Evolutionary conservation across 495 filamentous ascomycete species (phyloP), one percentile per base, ranked within the genome.

Genomic region (Aspergillus steynii): DNA sequence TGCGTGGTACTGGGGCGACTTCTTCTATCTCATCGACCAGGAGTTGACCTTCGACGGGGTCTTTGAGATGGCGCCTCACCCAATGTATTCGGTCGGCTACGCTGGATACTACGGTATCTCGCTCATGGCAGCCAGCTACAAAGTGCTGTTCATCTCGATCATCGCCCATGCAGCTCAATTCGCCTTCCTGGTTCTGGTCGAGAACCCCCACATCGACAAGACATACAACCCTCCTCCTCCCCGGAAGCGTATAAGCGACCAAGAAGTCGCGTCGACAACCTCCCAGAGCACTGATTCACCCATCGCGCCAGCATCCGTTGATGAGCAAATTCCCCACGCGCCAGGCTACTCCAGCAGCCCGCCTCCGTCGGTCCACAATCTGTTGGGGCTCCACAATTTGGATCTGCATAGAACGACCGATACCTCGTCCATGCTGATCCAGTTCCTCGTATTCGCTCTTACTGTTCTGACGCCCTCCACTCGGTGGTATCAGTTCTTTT

Each of bases 1-100:
- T 78, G 95, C 95, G 26, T 99, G 95, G 95, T 99, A 98, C 77
- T 99, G 95, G 95, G 95, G 95, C 56, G 95, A 99, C 70, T 99
- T 98, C 78, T 99, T 99, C 82, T 99, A 91, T 78, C 87, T 99
- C 72, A 92, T 98, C 70, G 96, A 99, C 73, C 92, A 97, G 71
- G 91, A 97, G 71, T 82, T 99, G 68, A 97, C 95, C 34, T 98
- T 99, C 65, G 96, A 99, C 70, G 96, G 96, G 52, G 94, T 98
- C 56, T 99, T 97, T 71, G 95, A 99, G 76, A 96, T 99, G 90
- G 95, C 96, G 50, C 95, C 95, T 28, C 95, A 99, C 73, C 95
- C 95, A 47, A 99, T 99, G 95, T 99, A 99, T 79, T 96, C 93
- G 50, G 93, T 99, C 67, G 95, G 95, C 32, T 99, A 99, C 75